Evolutionary conservation across 805 yeast species (phyloP), one percentile per base, ranked within the genome.

Genomic region (Ogataea kodamae): DNA sequence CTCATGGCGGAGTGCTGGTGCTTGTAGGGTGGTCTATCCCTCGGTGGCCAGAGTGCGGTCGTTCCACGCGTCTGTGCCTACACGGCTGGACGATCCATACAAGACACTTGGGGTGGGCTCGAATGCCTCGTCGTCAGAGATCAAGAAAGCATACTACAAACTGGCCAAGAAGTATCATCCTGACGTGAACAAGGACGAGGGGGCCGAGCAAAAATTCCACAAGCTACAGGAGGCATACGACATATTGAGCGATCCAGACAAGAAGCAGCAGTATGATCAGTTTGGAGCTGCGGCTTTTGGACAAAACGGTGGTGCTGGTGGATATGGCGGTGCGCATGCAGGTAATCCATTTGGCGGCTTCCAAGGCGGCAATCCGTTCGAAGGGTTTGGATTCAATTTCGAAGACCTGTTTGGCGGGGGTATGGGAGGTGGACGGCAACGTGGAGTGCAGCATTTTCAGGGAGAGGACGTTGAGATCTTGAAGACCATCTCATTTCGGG

Each of bases 151-250:
- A 2, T 92, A 92, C 64, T 88, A 88, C 58, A 81, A 87, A 53
- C 67, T 92, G 44, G 98, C 97, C 10, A 92, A 92, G 61, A 75
- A 90, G 58, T 88, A 68, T 60, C 99, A 92, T 61, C 99, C 99
- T 0, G 99, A 92, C 65, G 85, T 92, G 27, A 92, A 90, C 61
- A 92, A 90, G 61, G 96, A 85, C 44, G 74, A 76, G 16, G 90
- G 74, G 12, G 92, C 97, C 0, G 95, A 90, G 50, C 76, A 77
- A 54, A 78, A 78, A 59, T 92, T 92, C 65, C 97, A 92, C 54
- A 86, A 84, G 51, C 74, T 92, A 45, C 97, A 90, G 55, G 92
- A 84, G 45, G 94, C 97, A 1, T 92, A 94, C 55, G 99, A 92
- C 61, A 76, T 92, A 22, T 68, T 92, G 52, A 78, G 87, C 27